Base-by-base conservation (phyloP, 176 grass and related monocot species). In the Rhipidocladum racemiflorum region DNA sequence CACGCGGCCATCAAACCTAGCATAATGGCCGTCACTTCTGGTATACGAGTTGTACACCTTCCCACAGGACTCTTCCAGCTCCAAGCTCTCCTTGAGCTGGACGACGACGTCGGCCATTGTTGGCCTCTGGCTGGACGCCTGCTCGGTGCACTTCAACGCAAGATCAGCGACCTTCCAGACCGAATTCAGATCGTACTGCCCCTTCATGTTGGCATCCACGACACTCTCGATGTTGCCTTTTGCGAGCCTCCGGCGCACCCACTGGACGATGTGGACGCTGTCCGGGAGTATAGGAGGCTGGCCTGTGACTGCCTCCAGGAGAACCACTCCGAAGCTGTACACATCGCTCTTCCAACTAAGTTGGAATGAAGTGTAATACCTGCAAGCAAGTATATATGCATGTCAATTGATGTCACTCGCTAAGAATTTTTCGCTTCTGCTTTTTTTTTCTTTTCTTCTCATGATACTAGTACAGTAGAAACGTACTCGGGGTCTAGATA, bases 401-500 rank as follows among this genome's bases (percentile, higher is more conserved):
- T n/a, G n/a, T n/a, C n/a, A n/a, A n/a, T n/a, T n/a, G n/a, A 48
- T 48, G 11, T 48, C 45, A 44, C 6, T 9, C 4, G 40, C 20
- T 7, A 10, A 56, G 48, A 5, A n/a, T 1, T n/a, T 72, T 3
- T 50, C 0, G 4, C 43, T 66, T 43, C 48, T n/a, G 30, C 35
- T 5, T 35, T 8, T 35, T 8, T 30, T 63, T 36, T 4, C n/a
- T n/a, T n/a, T n/a, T n/a, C n/a, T n/a, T n/a, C n/a, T n/a, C n/a
- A 4, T n/a, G 46, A 21, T 23, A 75, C 9, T 32, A 34, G 23
- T 0, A 38, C 24, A 55, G 9, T 1, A 68, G 2, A 27, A 29
- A 54, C 87, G 29, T 87, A 92, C 90, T 92, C 87, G 7, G 90
- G 90, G 79, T 92, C 90, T 32, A 92, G 51, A 13, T 92, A 92